Conservation (phyloP, 2,329 filamentous ascomycete species). For the Neodidymelliopsis sp. region DNA sequence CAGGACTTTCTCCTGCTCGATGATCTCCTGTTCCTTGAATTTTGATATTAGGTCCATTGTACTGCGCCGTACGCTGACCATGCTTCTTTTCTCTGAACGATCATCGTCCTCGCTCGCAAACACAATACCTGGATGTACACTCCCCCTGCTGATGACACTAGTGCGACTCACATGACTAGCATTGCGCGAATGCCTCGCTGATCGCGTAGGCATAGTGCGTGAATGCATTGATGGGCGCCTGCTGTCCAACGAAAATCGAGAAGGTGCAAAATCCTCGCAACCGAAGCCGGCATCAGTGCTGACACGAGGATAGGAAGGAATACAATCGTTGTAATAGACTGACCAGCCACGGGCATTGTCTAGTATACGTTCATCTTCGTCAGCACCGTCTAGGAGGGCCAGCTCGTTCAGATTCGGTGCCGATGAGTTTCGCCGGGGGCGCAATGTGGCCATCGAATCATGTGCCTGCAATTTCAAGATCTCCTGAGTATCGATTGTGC, state of each 20-base stretch:
- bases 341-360: slow-evolving; percentile 45
- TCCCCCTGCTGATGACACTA: slow-evolving; percentile 28
- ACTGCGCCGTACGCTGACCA: slow-evolving; percentile 49
- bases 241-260: slow-evolving; percentile 31
- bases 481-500: slow-evolving; percentile 11
- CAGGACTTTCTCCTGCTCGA: slow-evolving; percentile 43
- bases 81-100: slow-evolving; percentile 33
- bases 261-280: slow-evolving; percentile 23
- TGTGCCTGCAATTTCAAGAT: slow-evolving; percentile 24
- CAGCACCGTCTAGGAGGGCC: slow-evolving; percentile 20
- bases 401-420: slow-evolving; percentile 28
- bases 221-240: slow-evolving; percentile 23
- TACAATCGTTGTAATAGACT: slow-evolving; percentile 46
- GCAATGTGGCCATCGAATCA: slow-evolving; percentile 37
- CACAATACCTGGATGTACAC: slow-evolving; percentile 24
- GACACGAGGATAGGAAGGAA: slow-evolving; percentile 36
- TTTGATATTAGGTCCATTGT: slow-evolving; percentile 51
- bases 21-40: slow-evolving; percentile 46
- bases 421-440: slow-evolving; percentile 32
- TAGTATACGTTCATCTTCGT: slow-evolving; percentile 12
- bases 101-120: slow-evolving; percentile 23
- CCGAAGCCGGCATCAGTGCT: slow-evolving; percentile 28
- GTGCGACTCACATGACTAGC: slow-evolving; percentile 31
- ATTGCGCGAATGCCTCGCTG: slow-evolving; percentile 28
- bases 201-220: slow-evolving; percentile 21